phyloP scores from a whole-genome alignment of 495 filamentous ascomycete species.

The Lasiosphaeriaceae sp. region DNA sequence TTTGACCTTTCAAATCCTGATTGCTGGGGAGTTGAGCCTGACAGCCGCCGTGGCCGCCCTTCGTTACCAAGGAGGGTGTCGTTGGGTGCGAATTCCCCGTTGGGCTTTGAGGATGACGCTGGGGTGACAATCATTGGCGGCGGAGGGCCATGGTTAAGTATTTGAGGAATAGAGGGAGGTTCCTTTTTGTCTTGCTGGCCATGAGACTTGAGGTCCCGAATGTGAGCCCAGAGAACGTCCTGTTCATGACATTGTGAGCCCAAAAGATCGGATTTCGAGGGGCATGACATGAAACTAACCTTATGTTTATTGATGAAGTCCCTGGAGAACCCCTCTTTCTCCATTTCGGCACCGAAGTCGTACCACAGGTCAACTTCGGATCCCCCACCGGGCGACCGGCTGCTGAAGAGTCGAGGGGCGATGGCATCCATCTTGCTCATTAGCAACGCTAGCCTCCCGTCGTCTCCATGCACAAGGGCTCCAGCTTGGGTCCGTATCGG shows the following conservation, averaged over 20 bases:
- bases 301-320: constrained; percentile 48
- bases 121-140: constrained; percentile 18
- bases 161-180: constrained; percentile 39
- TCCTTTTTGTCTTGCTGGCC: constrained; percentile 26
- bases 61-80: constrained; percentile 30
- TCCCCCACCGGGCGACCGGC: constrained; percentile 31
- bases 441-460: constrained; percentile 34
- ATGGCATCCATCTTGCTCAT: constrained; percentile 51
- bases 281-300: constrained; percentile 25
- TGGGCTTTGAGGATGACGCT: constrained; percentile 17
- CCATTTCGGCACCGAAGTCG: constrained; percentile 48
- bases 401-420: constrained; percentile 42
- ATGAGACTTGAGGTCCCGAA: constrained; percentile 47
- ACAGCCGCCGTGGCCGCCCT: constrained; percentile 26
- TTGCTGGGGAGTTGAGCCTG: constrained; percentile 6
- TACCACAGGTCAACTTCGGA: constrained; percentile 50
- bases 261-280: not conserved
- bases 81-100: constrained; percentile 22
- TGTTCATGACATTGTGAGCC: constrained; percentile 18
- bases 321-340: constrained; percentile 49
- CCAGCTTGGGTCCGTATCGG: constrained; percentile 30
- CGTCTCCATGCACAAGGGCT: constrained; percentile 12
- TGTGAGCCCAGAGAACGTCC: constrained; percentile 53
- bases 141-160: constrained; percentile 27
- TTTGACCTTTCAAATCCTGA: constrained; percentile 10